A percentile compares a stretch with the other conserved stretches of the same genome.
These are phyloP conservation scores for Fusarium mangiferae DNA, from an alignment of 2,329 filamentous ascomycete genomes.

Conservation along the genomic window DNA sequence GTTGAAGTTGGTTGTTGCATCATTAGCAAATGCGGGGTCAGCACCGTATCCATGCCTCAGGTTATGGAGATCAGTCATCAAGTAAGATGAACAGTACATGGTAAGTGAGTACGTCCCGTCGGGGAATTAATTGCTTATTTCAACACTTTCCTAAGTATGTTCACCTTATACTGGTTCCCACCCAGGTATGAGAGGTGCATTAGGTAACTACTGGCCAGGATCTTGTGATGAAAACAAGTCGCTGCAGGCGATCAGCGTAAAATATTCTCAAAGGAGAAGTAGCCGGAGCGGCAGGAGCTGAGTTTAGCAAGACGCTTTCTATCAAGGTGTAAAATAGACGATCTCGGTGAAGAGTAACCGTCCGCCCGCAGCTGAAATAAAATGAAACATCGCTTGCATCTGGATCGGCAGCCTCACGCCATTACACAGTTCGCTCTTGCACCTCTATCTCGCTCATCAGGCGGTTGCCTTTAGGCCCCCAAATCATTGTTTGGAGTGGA, in stretches of 20 bases:
- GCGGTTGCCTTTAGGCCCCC: not conserved
- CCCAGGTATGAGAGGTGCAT: not conserved
- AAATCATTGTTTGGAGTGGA: not conserved
- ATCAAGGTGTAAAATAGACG: not conserved
- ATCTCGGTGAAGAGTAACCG: not conserved
- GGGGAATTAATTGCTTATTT: not conserved
- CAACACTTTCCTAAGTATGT: not conserved
- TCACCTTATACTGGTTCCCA: too few species aligned
- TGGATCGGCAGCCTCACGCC: not conserved
- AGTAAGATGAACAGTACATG: not conserved
- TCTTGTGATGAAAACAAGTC: not conserved
- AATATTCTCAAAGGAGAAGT: not conserved
- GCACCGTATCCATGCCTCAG: not conserved
- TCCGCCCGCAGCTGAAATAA: not conserved
- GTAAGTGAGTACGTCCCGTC: rapidly evolving
- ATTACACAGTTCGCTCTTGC: not conserved
- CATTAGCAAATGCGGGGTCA: not conserved
- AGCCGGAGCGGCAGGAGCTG: too few species aligned
- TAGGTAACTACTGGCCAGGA: not conserved
- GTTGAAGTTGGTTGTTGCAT: not conserved
- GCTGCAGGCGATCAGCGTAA: not conserved
- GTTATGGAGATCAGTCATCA: not conserved
- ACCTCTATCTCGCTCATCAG: not conserved
- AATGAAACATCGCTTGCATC: not conserved
- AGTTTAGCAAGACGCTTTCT: not conserved